These are phyloP conservation scores for Yarrowia alimentaria DNA, from an alignment of 805 yeast genomes.

Conservation along the genomic window DNA sequence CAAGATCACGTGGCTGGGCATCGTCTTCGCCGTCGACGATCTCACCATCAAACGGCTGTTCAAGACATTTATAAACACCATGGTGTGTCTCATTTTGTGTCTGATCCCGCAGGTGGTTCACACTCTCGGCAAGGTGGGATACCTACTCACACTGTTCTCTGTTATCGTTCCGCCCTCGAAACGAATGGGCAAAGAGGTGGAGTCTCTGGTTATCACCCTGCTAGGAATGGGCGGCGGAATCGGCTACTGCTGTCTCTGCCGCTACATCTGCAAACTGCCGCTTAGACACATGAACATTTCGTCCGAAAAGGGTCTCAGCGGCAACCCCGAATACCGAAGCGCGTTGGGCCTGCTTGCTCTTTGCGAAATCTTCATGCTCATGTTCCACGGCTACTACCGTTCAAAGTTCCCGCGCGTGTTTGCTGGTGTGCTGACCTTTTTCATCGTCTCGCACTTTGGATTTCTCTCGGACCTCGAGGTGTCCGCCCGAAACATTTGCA, in stretches of 20 bases:
- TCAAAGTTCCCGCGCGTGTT: constrained; percentile 42
- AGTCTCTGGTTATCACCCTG: constrained; percentile 28
- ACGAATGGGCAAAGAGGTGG: constrained; percentile 16
- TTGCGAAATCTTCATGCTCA: constrained; percentile 48
- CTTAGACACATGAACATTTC: background rate
- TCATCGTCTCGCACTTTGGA: constrained; percentile 51
- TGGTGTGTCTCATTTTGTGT: constrained; percentile 14
- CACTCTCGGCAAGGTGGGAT: constrained; percentile 18
- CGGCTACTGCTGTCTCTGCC: constrained; percentile 1
- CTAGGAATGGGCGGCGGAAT: constrained; percentile 29
- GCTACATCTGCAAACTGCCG: constrained; percentile 10
- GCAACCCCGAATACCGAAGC: constrained; percentile 33
- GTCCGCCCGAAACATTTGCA: constrained; percentile 40
- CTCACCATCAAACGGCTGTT: constrained; percentile 20
- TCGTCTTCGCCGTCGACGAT: constrained; percentile 11
- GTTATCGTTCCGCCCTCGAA: constrained; percentile 20
- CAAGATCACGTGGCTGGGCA: constrained; percentile 1
- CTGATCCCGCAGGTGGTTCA: constrained; percentile 12
- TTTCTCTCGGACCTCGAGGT: constrained; percentile 43
- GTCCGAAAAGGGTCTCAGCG: constrained; percentile 4
- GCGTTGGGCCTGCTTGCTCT: constrained; percentile 48
- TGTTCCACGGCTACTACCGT: constrained; percentile 52
- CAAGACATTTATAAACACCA: constrained; percentile 9
- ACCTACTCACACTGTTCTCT: constrained; percentile 10
- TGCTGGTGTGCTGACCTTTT: constrained; percentile 35